These are phyloP conservation scores for Torulaspora delbrueckii DNA, from an alignment of 805 yeast genomes.

Conservation along the genomic window DNA sequence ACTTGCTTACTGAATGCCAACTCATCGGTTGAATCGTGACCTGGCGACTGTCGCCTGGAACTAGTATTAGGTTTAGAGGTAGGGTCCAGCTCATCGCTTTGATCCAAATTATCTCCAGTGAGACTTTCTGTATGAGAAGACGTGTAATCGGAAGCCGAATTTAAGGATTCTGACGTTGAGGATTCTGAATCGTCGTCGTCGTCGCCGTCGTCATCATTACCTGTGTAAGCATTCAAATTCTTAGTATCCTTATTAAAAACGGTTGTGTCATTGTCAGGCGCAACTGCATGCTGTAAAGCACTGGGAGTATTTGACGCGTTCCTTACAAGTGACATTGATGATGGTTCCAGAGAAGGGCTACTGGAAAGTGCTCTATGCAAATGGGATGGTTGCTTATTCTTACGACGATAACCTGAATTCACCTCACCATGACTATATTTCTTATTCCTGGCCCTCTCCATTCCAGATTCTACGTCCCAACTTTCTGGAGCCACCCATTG, in stretches of 20 bases:
- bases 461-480: conserved; percentile 49
- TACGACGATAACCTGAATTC: conserved; percentile 6
- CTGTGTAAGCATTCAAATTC: conserved; percentile 1
- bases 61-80: not conserved
- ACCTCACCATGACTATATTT: conserved; percentile 6
- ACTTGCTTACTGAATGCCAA: conserved; percentile 5
- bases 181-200: not conserved
- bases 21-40: conserved; percentile 8
- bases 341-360: conserved; percentile 1
- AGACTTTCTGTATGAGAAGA: conserved; percentile 5
- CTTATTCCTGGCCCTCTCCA: conserved; percentile 19
- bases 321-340: not conserved
- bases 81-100: not conserved
- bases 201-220: conserved; percentile 1
- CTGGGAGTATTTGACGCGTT: conserved; percentile 1
- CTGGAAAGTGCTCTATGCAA: not conserved
- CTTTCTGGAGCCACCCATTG: conserved; percentile 57
- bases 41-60: not conserved
- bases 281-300: not conserved
- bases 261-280: not conserved
- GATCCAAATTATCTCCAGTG: not conserved
- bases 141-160: conserved; percentile 3
- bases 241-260: not conserved
- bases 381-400: not conserved
- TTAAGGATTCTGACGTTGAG: conserved; percentile 1